Evolutionary conservation across 2,329 filamentous ascomycete species (phyloP), one percentile per base, ranked within the genome.

Genomic region (Fusarium tjaetaba): DNA sequence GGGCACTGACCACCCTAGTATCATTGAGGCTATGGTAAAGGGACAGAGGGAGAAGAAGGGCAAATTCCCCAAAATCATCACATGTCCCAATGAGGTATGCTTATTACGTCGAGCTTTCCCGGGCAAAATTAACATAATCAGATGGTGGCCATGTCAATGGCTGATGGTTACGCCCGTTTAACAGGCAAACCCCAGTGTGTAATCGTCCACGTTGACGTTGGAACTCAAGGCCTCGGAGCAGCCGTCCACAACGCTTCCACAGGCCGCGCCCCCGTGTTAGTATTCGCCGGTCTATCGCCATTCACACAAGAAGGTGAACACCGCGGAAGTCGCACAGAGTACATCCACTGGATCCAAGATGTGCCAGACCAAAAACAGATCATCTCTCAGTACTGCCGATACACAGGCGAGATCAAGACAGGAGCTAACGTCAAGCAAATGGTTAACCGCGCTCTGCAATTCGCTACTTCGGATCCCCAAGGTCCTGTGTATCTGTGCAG

Each of bases 391-490:
- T 97, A 97, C 82, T 97, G 95, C 80, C 89, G 94, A 15, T 97
- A 96, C 78, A 85, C 91, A 0, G 94, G 88, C 7, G 95, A 97
- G 84, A 91, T 97, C 81, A 95, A 95, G 84, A 92, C 92, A 5
- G 94, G 94, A 22, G 89, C 89, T 79, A 97, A 97, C 78, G 90
- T 97, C 68, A 97, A 97, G 86, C 94, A 97, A 84, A 91, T 97
- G 83, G 93, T 97, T 68, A 94, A 94, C 79, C 91, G 94, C 3
- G 94, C 94, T 0, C 81, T 97, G 63, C 93, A 94, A 75, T 97
- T 96, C 78, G 94, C 94, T 0, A 92, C 85, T 53, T 94, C 91
- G 34, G 92, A 92, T 60, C 94, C 94, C 0, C 88, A 91, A 71
- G 94, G 94, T 0, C 94, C 94, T 0, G 93, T 95, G 1, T 97